Percentiles rank a stretch among this genome's conserved stretches.
These are phyloP conservation scores for Irpex sp. DNA, from an alignment of 1,284 basidiomycete genomes.

Conservation along the genomic window DNA sequence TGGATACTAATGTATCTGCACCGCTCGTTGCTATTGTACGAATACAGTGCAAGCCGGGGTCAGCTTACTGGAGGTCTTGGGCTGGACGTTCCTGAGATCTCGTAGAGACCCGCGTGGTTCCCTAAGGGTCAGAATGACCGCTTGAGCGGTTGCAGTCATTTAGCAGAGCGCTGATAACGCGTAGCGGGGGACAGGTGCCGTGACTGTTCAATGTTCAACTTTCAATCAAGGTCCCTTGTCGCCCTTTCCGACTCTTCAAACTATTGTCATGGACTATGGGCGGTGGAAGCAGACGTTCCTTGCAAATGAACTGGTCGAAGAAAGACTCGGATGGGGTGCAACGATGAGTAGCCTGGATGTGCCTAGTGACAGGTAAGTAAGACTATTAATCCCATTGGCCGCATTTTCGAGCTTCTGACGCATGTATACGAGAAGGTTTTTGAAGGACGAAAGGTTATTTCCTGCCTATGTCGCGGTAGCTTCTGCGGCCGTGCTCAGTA, in stretches of 20 bases:
- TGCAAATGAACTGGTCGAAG: background rate
- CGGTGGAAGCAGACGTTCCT: background rate
- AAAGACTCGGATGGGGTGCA: background rate
- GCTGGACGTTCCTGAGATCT: background rate
- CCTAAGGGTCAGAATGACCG: background rate
- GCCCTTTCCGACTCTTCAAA: background rate
- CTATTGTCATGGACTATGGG: conserved; percentile 2
- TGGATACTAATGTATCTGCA: too few relatives aligned
- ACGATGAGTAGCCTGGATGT: too few relatives aligned
- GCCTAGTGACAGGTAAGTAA: background rate
- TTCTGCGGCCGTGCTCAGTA: conserved; percentile 11
- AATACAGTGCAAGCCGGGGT: too few relatives aligned
- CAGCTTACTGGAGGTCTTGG: too few relatives aligned
- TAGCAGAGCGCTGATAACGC: too few relatives aligned
- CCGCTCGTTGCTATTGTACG: too few relatives aligned
- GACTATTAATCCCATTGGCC: too few relatives aligned
- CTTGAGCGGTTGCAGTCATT: too few relatives aligned
- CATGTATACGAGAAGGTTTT: conserved; percentile 11
- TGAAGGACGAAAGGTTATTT: conserved; percentile 16
- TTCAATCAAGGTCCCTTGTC: background rate
- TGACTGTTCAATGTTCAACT: too few relatives aligned
- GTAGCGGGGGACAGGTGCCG: background rate
- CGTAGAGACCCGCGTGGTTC: background rate
- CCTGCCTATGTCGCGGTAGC: conserved; percentile 18
- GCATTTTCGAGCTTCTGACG: background rate